Base-by-base conservation (phyloP, 352 stramenopile genomes). In the Globisporangium heterothallicum region DNA sequence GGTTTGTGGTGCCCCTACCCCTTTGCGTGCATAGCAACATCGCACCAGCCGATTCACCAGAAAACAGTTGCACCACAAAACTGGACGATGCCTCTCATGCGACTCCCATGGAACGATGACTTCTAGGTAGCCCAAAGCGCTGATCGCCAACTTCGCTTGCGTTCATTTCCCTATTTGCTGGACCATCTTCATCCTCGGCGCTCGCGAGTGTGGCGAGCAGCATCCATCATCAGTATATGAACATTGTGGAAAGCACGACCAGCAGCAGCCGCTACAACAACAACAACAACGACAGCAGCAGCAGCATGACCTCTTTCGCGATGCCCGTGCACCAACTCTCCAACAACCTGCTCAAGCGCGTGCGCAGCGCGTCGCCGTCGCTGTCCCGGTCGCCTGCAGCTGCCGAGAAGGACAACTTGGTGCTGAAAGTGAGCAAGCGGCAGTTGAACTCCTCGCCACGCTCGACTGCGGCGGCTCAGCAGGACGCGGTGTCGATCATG, bases 371-470 rank as follows among this genome's bases (percentile, higher is more conserved):
- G 27, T 49, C 49, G 16, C 68, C 68, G 29, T 67, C 72, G 42
- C 54, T 77, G 7, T 22, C 64, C 27, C 44, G 25, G 16, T 34
- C 44, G 13, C 10, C 65, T n/a, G 14, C 36, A 21, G 10, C 42
- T 16, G 52, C 60, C 29, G 66, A 68, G 27, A 68, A 61, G 60
- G 70, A 80, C 59, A 62, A 71, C 35, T 58, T 72, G 25, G 38
- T 19, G 36, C 59, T 78, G 49, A 88, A 88, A 48, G 71, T 72
- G 34, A 68, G 58, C 71, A 88, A 88, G 67, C 72, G 52, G 49
- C 61, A 70, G 27, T 62, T 66, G 35, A 47, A 68, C 44, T 68
- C 72, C 7, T 88, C 78, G 21, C 78, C 78, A 21, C 78, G 74
- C 7, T 70, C 74, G 24, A 49, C 64, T 0, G 29, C 49, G 10